phyloP scores from a whole-genome alignment of 1,139 yeast species.

The Candida dubliniensis region DNA sequence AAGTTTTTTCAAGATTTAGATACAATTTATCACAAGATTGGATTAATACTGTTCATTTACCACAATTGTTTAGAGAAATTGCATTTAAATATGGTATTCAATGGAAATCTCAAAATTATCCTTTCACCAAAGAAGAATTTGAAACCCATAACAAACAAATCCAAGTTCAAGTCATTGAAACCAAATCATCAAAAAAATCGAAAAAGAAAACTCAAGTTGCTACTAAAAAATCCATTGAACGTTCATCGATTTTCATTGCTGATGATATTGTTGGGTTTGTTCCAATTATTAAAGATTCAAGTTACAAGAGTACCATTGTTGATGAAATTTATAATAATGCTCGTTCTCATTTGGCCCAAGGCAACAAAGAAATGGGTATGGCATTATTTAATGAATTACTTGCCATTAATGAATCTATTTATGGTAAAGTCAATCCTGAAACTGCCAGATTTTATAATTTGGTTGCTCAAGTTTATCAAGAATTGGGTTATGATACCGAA shows the following conservation, averaged over 20 bases:
- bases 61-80: conserved; percentile 66
- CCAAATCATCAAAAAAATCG: conserved; percentile 20
- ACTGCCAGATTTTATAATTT: conserved; percentile 70
- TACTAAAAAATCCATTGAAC: conserved; percentile 21
- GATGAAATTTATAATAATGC: conserved; percentile 81
- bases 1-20: conserved; percentile 65
- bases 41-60: conserved; percentile 36
- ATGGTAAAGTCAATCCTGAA: conserved; percentile 78
- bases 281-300: conserved; percentile 73
- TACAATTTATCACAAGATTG: conserved; percentile 52
- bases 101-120: conserved; percentile 61
- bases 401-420: conserved; percentile 76
- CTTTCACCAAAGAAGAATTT: conserved; percentile 48
- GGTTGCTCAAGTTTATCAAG: conserved; percentile 67
- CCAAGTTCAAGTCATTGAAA: conserved; percentile 16
- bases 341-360: conserved; percentile 39
- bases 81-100: conserved; percentile 85
- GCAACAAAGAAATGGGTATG: conserved; percentile 47
- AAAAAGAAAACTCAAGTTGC: conserved; percentile 35
- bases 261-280: conserved; percentile 68
- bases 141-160: conserved; percentile 29
- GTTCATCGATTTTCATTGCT: conserved; percentile 48
- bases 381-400: conserved; percentile 68
- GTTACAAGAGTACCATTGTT: conserved; percentile 64
- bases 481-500: conserved; percentile 53